Evolutionary conservation across 768 basidiomycete genomes (phyloP).

Genomic region (Phanerochaete sordida): DNA sequence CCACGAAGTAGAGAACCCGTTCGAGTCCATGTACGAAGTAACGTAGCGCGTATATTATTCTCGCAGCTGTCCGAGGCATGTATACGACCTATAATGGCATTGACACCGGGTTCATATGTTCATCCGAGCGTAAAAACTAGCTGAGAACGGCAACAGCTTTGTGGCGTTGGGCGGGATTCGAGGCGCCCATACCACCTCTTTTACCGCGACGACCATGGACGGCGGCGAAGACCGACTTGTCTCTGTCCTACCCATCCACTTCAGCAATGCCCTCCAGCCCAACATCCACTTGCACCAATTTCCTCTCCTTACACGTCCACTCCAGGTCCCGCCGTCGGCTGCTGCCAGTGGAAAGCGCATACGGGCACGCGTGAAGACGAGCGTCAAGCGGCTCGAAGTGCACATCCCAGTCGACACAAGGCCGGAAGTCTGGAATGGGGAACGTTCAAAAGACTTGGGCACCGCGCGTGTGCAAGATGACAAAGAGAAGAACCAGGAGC

Average conservation of each 20-base stretch:
- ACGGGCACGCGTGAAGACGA: slow-evolving; percentile 66
- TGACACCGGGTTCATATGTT: too few relatives aligned
- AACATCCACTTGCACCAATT: slow-evolving; percentile 80
- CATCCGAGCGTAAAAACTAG: too few relatives aligned
- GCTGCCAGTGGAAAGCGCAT: slow-evolving; percentile 71
- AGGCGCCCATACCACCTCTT: not conserved
- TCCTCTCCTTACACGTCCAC: slow-evolving; percentile 68
- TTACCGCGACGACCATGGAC: slow-evolving; percentile 7
- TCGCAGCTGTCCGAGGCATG: too few relatives aligned
- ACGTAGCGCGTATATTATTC: too few relatives aligned
- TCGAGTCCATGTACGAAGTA: not conserved
- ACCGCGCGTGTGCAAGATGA: slow-evolving; percentile 69
- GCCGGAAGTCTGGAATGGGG: slow-evolving; percentile 77
- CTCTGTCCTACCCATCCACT: slow-evolving; percentile 67
- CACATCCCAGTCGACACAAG: slow-evolving; percentile 82
- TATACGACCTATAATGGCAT: too few relatives aligned
- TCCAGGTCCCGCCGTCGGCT: slow-evolving; percentile 77
- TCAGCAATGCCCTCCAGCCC: slow-evolving; percentile 56
- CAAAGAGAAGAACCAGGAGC: slow-evolving; percentile 70
- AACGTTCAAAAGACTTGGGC: slow-evolving; percentile 64
- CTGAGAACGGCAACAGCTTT: too few relatives aligned
- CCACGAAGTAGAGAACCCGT: not conserved
- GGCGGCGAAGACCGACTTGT: slow-evolving; percentile 57
- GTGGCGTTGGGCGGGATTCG: not conserved
- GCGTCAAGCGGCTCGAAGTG: slow-evolving; percentile 61